Evolutionary conservation across 2,329 filamentous ascomycete genomes (phyloP).

Genomic region (Pseudogymnoascus sp.): DNA sequence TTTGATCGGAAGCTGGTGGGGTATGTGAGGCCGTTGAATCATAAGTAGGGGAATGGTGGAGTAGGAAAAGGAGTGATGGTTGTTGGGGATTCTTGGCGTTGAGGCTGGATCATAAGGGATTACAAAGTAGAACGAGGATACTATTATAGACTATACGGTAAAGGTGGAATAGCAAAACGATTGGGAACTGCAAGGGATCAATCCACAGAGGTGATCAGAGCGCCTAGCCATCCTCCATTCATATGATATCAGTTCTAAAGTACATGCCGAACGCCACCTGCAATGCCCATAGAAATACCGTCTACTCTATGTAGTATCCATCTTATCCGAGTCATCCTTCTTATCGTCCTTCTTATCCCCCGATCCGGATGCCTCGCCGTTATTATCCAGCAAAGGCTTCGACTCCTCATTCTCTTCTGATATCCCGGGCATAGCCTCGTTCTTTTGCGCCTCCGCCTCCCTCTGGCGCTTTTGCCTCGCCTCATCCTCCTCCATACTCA

Average conservation of each 20-base stretch:
- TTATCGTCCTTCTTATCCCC: constrained; percentile 40
- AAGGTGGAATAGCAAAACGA: constrained; percentile 2
- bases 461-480: constrained; percentile 80
- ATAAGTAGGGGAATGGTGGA: constrained; percentile 38
- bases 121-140: constrained; percentile 7
- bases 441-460: constrained; percentile 55
- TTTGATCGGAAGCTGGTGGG: constrained; percentile 81
- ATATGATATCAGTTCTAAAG: constrained; percentile 22
- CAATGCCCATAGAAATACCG: constrained; percentile 22
- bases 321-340: constrained; percentile 62
- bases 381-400: constrained; percentile 53
- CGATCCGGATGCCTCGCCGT: constrained; percentile 56
- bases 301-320: constrained; percentile 68
- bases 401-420: constrained; percentile 65
- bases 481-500: constrained; percentile 98
- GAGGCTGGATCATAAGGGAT: constrained; percentile 5
- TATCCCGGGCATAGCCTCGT: constrained; percentile 71
- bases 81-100: background rate
- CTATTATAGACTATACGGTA: background rate
- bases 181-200: background rate
- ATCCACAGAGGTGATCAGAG: background rate
- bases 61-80: background rate
- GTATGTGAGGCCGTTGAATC: constrained; percentile 68
- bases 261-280: constrained; percentile 28
- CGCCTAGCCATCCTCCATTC: constrained; percentile 10